Percentiles rank a stretch among this genome's conserved stretches.
These are phyloP conservation scores for Saturnispora diversa DNA, from an alignment of 805 yeast genomes.

Conservation along the genomic window DNA sequence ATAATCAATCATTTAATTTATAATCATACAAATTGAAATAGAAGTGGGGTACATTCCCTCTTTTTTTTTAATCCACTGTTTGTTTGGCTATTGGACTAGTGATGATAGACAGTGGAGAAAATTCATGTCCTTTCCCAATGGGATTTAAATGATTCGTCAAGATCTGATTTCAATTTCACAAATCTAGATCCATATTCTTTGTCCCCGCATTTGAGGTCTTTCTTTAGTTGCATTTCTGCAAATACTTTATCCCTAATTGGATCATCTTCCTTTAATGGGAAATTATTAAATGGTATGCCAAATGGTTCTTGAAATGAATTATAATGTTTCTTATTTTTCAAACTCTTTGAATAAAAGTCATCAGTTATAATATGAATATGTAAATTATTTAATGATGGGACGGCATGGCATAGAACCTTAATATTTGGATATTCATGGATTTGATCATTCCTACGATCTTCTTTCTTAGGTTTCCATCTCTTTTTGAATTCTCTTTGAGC, in stretches of 20 bases:
- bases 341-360: conserved; percentile 46
- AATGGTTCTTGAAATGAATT: conserved; percentile 62
- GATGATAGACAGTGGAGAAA: conserved; percentile 2
- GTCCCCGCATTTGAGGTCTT: conserved; percentile 35
- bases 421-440: conserved; percentile 28
- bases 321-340: conserved; percentile 61
- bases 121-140: conserved; percentile 6
- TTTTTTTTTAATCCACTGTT: neutral
- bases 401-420: conserved; percentile 57
- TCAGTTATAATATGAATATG: conserved; percentile 67
- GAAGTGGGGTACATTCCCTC: neutral
- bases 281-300: conserved; percentile 46
- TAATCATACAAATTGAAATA: conserved; percentile 3
- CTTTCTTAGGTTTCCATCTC: conserved; percentile 10
- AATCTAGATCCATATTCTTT: conserved; percentile 6
- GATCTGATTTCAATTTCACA: neutral
- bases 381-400: conserved; percentile 60
- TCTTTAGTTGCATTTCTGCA: conserved; percentile 17
- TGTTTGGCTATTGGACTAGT: no score
- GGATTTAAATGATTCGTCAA: neutral
- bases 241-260: conserved; percentile 31
- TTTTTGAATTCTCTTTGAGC: conserved; percentile 16
- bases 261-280: conserved; percentile 39
- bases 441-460: conserved; percentile 8
- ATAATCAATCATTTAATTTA: neutral